Percentiles rank a stretch among this genome's conserved stretches.
Evolutionary conservation across 306 rosid species (phyloP).

Genomic region (Cucurbita maxima): DNA sequence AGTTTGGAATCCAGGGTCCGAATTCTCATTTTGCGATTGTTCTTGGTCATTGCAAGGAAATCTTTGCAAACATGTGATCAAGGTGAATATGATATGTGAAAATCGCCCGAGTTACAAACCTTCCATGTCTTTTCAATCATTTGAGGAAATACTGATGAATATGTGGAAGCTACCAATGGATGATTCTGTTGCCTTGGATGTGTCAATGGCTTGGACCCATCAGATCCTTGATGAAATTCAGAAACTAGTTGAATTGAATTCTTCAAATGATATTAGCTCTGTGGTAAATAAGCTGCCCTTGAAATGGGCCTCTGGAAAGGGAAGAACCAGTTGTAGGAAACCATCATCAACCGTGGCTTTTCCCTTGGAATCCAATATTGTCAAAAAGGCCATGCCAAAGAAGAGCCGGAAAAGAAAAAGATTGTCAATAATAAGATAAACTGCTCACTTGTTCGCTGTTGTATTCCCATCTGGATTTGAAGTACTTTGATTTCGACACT

Average conservation of each 20-base stretch:
- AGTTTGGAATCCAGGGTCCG: slow-evolving; percentile 93
- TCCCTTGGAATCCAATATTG: slow-evolving; percentile 16
- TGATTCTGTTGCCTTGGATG: slow-evolving; percentile 55
- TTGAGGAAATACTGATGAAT: slow-evolving; percentile 35
- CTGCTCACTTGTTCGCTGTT: neutral
- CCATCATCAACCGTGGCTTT: slow-evolving; percentile 23
- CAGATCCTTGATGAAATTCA: slow-evolving; percentile 70
- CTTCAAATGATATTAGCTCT: slow-evolving; percentile 38
- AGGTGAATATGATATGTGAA: slow-evolving; percentile 62
- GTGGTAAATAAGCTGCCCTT: slow-evolving; percentile 61
- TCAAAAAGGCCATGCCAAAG: slow-evolving; percentile 16
- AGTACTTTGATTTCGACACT: neutral
- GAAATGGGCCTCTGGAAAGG: slow-evolving; percentile 46
- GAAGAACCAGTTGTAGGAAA: slow-evolving; percentile 39
- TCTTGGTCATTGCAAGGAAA: slow-evolving; percentile 71
- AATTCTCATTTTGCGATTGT: slow-evolving; percentile 65
- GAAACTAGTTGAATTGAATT: slow-evolving; percentile 52
- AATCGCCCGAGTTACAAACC: slow-evolving; percentile 29
- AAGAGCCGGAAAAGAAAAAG: slow-evolving; percentile 38
- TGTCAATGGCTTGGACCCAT: slow-evolving; percentile 63
- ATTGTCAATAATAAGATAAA: slow-evolving; percentile 39
- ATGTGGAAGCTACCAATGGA: slow-evolving; percentile 52
- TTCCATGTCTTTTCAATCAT: slow-evolving; percentile 59
- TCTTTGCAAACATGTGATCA: slow-evolving; percentile 79
- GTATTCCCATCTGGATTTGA: neutral